phyloP scores from a whole-genome alignment of 495 filamentous ascomycete species.

The Tuber microsphaerosporum region DNA sequence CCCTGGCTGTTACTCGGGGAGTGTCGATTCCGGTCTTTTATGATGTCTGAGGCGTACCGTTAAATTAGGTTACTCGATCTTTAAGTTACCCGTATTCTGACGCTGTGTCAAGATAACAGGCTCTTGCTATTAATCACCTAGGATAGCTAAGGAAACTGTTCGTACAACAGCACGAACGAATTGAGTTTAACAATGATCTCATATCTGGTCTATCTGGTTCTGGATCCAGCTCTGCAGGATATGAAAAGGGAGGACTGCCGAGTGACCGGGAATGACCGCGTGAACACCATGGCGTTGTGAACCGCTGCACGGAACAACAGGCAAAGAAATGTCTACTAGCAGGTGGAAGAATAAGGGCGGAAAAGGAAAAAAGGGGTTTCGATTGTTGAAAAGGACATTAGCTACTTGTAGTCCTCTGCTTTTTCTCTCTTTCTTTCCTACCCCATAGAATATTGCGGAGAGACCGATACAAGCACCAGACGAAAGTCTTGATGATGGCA shows the following conservation, averaged over 20 bases:
- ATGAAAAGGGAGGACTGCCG: background rate
- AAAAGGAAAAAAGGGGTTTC: too few species aligned
- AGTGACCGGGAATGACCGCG: background rate
- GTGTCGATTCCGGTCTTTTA: background rate
- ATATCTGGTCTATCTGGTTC: background rate
- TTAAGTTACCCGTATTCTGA: background rate
- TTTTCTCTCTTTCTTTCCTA: too few species aligned
- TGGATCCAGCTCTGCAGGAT: background rate
- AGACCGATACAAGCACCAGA: too few species aligned
- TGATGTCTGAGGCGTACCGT: background rate
- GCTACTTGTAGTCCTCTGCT: too few species aligned
- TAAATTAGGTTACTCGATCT: background rate
- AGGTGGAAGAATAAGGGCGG: background rate
- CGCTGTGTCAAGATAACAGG: background rate
- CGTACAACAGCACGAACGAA: background rate
- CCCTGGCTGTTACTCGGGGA: background rate
- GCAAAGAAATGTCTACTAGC: background rate
- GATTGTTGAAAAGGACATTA: too few species aligned
- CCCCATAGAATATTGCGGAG: too few species aligned
- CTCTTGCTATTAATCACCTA: background rate
- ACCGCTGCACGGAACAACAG: background rate
- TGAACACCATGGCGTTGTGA: background rate
- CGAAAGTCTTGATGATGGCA: too few species aligned
- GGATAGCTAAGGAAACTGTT: too few species aligned
- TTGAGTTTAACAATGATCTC: background rate